phyloP scores from a whole-genome alignment of 495 filamentous ascomycete species.

The Ascobolus immersus region DNA sequence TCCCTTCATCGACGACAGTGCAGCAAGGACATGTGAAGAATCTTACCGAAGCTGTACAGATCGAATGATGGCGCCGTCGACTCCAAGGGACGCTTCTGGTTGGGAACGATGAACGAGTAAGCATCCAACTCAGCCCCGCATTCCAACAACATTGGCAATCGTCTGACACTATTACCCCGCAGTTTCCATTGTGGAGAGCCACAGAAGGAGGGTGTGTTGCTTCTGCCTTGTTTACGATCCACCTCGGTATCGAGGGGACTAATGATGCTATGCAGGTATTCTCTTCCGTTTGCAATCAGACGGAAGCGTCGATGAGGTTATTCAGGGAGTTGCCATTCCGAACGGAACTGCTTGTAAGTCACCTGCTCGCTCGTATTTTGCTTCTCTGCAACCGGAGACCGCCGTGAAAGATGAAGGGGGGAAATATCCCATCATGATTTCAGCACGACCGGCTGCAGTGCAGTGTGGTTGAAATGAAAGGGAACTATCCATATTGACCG shows the following conservation, averaged over 20 bases:
- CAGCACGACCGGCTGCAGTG: not conserved
- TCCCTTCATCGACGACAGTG: slow-evolving; percentile 7
- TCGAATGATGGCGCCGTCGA: slow-evolving; percentile 69
- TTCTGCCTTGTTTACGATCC: not conserved
- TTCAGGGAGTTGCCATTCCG: slow-evolving; percentile 48
- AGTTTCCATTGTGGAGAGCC: slow-evolving; percentile 24
- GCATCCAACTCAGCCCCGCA: not conserved
- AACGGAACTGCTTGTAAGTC: slow-evolving; percentile 49
- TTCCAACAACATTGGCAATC: not conserved
- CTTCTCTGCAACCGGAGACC: too few relatives aligned
- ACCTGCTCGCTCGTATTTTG: too few relatives aligned
- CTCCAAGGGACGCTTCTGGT: slow-evolving; percentile 61
- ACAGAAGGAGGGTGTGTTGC: slow-evolving; percentile 27
- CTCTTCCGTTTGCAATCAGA: slow-evolving; percentile 41
- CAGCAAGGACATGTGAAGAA: slow-evolving; percentile 10
- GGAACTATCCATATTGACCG: slow-evolving; percentile 6
- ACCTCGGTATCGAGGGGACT: not conserved
- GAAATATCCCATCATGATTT: too few relatives aligned
- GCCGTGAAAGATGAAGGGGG: too few relatives aligned
- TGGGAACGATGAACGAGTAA: slow-evolving; percentile 65
- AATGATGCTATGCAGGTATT: slow-evolving; percentile 19
- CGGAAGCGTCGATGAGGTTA: slow-evolving; percentile 30
- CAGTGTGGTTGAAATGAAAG: not conserved
- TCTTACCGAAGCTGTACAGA: slow-evolving; percentile 18
- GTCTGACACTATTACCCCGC: not conserved